These are phyloP conservation scores for Pseudonitzschia multistriata DNA, from an alignment of 108 stramenopile genomes.

Conservation along the genomic window DNA sequence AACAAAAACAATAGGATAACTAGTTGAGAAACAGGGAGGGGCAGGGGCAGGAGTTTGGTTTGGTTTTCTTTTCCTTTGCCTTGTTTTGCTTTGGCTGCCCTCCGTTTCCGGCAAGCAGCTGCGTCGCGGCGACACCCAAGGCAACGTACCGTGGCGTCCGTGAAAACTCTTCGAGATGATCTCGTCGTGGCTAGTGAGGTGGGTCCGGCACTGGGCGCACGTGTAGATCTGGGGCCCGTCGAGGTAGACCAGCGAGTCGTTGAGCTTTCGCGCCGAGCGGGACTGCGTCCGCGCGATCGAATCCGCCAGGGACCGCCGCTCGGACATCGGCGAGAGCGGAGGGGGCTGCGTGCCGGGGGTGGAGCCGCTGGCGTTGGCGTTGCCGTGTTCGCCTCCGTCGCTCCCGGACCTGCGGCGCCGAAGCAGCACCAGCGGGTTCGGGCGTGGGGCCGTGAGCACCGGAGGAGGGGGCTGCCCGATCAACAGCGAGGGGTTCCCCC, in stretches of 20 bases:
- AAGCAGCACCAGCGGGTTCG: constrained; percentile 11
- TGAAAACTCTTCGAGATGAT: constrained; percentile 95
- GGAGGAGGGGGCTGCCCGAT: neutral
- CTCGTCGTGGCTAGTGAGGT: constrained; percentile 90
- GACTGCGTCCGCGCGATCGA: constrained; percentile 31
- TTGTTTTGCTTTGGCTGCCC: no score
- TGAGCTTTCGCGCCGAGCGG: constrained; percentile 51
- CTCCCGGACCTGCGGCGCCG: constrained; percentile 13
- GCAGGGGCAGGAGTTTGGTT: neutral
- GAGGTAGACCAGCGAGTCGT: constrained; percentile 87
- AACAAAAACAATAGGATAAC: neutral
- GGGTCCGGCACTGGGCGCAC: constrained; percentile 86
- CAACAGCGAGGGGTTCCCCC: neutral
- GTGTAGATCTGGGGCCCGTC: constrained; percentile 88
- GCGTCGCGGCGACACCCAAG: neutral
- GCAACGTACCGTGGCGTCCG: constrained; percentile 81
- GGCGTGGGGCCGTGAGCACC: constrained; percentile 2
- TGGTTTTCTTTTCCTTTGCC: neutral
- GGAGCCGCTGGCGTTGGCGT: no score
- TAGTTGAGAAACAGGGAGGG: neutral
- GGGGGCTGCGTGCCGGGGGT: neutral
- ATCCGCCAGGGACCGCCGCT: constrained; percentile 1
- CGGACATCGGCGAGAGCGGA: neutral
- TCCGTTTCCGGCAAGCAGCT: no score
- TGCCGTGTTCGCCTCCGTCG: neutral